Conservation (phyloP, 306 rosid genomes). For the Potentilla sterilis region DNA sequence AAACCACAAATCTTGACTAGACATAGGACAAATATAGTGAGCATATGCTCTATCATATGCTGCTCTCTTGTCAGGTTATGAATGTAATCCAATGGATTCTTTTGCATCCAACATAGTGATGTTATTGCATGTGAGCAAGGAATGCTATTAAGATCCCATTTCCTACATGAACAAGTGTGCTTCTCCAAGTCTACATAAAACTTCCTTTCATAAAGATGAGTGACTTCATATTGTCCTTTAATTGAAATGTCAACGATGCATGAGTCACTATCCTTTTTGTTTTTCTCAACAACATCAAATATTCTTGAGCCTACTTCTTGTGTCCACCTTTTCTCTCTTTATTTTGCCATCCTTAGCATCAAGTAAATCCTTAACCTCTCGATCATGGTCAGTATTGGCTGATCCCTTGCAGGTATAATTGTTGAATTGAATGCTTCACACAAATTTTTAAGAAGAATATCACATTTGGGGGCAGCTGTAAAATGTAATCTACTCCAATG, state of each 20-base stretch:
- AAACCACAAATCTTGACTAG: not conserved
- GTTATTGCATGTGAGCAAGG: not conserved
- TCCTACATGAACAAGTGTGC: constrained; percentile 1
- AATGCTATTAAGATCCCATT: not conserved
- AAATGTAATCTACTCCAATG: not conserved
- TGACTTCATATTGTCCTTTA: not conserved
- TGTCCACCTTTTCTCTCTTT: constrained; percentile 1
- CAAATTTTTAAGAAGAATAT: not conserved
- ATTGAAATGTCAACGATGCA: not conserved
- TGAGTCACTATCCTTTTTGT: not conserved
- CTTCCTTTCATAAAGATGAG: not conserved
- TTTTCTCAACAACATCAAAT: not conserved
- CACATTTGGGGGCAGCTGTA: not conserved
- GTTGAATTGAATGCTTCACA: not conserved
- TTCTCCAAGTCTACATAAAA: not conserved
- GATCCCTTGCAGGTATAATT: not conserved
- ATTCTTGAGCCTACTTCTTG: not conserved
- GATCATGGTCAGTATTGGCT: not conserved
- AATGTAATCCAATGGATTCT: not conserved
- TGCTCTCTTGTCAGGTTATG: not conserved
- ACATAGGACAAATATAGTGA: not conserved
- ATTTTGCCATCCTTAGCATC: not conserved
- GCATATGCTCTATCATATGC: not conserved
- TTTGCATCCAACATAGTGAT: not conserved
- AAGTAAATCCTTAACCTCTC: not conserved